phyloP scores from a whole-genome alignment of 2,329 filamentous ascomycete species.

The Colletotrichum coccodes region DNA sequence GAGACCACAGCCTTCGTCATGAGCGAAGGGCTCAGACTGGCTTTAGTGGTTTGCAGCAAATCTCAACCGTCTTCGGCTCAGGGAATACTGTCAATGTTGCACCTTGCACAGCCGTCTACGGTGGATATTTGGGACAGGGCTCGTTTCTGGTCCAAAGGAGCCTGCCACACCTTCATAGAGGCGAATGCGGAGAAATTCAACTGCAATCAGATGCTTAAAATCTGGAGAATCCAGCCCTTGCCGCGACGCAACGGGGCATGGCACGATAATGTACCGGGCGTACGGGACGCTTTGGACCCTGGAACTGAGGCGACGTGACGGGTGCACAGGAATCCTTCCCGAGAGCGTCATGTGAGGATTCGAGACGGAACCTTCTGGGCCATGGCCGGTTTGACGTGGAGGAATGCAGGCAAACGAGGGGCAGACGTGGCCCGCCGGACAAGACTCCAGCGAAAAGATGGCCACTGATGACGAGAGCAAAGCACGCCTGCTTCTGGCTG shows the following conservation, averaged over 20 bases:
- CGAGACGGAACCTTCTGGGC: constrained; percentile 8
- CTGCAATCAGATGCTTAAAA: constrained; percentile 12
- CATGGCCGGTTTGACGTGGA: not conserved
- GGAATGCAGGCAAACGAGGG: constrained; percentile 5
- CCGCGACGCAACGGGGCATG: not conserved
- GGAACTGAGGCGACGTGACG: not conserved
- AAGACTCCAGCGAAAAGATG: not conserved
- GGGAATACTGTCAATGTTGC: no score
- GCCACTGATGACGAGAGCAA: not conserved
- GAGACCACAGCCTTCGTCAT: no score
- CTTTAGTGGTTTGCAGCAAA: no score
- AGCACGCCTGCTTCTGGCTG: not conserved
- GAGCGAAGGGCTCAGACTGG: not conserved
- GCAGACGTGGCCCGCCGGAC: not conserved
- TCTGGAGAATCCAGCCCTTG: constrained; percentile 12
- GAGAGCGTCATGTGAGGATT: not conserved
- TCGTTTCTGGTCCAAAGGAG: no score
- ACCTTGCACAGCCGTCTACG: no score
- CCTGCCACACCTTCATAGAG: not conserved
- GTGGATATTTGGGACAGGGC: no score
- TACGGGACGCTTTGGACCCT: not conserved
- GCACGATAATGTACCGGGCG: constrained; percentile 5
- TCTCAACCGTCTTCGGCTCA: no score
- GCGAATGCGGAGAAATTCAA: not conserved
- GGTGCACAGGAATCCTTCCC: not conserved